These are phyloP conservation scores for Carpinus fangiana DNA, from an alignment of 306 rosid species.

Conservation along the genomic window DNA sequence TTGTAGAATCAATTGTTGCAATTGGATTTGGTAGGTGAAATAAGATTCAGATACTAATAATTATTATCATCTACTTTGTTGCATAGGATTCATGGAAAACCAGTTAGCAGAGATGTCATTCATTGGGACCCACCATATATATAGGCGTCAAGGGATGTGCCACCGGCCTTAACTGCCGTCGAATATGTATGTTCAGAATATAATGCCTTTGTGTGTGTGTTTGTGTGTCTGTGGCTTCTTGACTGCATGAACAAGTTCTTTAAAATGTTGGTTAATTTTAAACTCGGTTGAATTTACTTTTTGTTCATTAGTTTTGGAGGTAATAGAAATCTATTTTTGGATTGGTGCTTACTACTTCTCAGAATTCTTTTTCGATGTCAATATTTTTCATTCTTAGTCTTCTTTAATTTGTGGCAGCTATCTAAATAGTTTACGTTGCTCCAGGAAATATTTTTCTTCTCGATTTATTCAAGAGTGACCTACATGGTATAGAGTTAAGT, in stretches of 20 bases:
- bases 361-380: neutral
- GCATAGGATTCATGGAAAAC: conserved; percentile 79
- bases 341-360: neutral
- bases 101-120: conserved; percentile 95
- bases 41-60: conserved; percentile 20
- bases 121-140: conserved; percentile 85
- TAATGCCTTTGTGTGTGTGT: conserved; percentile 15
- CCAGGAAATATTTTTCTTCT: neutral
- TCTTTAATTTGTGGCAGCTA: neutral
- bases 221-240: neutral
- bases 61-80: conserved; percentile 27
- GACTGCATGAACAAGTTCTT: neutral
- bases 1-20: neutral
- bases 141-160: conserved; percentile 96
- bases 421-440: neutral
- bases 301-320: neutral
- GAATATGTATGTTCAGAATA: conserved; percentile 60
- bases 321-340: neutral
- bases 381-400: neutral
- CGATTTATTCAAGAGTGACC: neutral
- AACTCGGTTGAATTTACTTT: neutral
- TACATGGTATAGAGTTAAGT: neutral
- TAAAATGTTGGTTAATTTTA: neutral
- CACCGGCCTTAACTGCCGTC: conserved; percentile 75
- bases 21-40: neutral